Evolutionary conservation across 805 yeast genomes (phyloP).

Genomic region (Yarrowia osloensis): DNA sequence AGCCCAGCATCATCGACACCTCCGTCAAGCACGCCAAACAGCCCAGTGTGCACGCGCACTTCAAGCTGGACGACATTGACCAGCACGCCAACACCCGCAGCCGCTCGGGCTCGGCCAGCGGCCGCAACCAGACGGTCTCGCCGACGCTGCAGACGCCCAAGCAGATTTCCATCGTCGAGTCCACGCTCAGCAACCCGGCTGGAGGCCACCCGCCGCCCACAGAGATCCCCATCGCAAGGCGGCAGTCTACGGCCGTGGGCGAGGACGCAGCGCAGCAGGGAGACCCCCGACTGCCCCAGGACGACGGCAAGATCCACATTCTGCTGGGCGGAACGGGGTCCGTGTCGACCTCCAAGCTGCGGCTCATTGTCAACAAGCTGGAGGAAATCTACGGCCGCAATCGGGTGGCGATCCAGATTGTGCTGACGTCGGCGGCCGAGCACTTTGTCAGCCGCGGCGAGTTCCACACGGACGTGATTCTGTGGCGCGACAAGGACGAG

Average conservation of each 20-base stretch:
- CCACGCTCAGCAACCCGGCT: neutral
- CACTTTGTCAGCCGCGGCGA: constrained; percentile 66
- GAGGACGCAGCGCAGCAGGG: neutral
- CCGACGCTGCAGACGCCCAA: constrained; percentile 9
- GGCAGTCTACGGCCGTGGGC: constrained; percentile 3
- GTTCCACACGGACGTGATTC: constrained; percentile 66
- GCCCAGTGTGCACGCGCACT: constrained; percentile 29
- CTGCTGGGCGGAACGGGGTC: constrained; percentile 88
- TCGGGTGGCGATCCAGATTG: constrained; percentile 78
- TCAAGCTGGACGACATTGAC: constrained; percentile 28
- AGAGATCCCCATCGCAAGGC: constrained; percentile 29
- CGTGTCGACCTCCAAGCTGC: constrained; percentile 78
- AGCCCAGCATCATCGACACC: constrained; percentile 16
- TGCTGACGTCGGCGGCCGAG: constrained; percentile 82
- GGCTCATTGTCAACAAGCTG: constrained; percentile 73
- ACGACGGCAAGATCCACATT: constrained; percentile 86
- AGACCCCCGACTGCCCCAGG: constrained; percentile 69
- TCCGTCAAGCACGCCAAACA: constrained; percentile 20
- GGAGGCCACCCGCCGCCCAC: constrained; percentile 21
- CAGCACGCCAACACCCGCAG: constrained; percentile 29
- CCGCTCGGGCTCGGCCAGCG: constrained; percentile 20
- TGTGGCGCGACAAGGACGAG: constrained; percentile 94
- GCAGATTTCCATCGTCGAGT: constrained; percentile 6
- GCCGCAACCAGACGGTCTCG: constrained; percentile 13
- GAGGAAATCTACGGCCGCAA: constrained; percentile 76